Evolutionary conservation across 1,139 yeast genomes (phyloP), one percentile per base, ranked within the genome.

Genomic region (Kluyveromyces sp.): DNA sequence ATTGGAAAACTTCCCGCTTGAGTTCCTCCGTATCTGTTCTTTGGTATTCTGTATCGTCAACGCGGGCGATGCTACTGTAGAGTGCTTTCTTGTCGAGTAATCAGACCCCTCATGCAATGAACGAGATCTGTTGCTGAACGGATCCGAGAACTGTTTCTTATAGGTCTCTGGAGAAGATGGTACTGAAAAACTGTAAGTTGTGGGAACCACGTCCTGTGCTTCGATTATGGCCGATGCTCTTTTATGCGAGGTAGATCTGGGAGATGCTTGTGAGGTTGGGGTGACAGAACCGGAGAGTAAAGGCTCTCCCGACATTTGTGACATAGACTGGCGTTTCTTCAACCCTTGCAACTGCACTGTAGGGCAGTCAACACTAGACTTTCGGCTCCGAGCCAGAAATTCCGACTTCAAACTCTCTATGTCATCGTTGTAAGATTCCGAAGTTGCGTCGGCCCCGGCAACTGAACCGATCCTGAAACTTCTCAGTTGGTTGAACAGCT

Each of bases 1-100:
- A 33, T 47, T 50, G 11, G 40, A 44, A 36, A 50, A 57, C 9
- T 42, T 45, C 2, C 58, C 56, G 8, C 38, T 48, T 25, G 53
- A 47, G 40, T 58, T 60, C 40, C 61, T 54, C 36, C 55, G 47
- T 7, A 58, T 47, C 44, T 60, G 63, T 41, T 56, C 55, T 15
- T 49, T 51, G 2, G 62, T 57, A 41, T 57, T 47, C 20, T 43
- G 36, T 2, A 56, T 55, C 4, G 57, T 53, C 16, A 43, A 42
- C 8, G 46, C 45, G 8, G 59, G 52, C 2, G 54, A 47, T 17
- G 35, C 26, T 15, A 36, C 18, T 31, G n/a, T 12, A 6, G 36
- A 30, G 12, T 36, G 40, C 8, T 20, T 36, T 20, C 32, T 25
- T 3, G 28, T 17, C 4, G 11, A 8, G 17, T 8, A 4, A 13